These are phyloP conservation scores for Leishmania lainsoni DNA, from an alignment of 208 protist species.

Conservation along the genomic window DNA sequence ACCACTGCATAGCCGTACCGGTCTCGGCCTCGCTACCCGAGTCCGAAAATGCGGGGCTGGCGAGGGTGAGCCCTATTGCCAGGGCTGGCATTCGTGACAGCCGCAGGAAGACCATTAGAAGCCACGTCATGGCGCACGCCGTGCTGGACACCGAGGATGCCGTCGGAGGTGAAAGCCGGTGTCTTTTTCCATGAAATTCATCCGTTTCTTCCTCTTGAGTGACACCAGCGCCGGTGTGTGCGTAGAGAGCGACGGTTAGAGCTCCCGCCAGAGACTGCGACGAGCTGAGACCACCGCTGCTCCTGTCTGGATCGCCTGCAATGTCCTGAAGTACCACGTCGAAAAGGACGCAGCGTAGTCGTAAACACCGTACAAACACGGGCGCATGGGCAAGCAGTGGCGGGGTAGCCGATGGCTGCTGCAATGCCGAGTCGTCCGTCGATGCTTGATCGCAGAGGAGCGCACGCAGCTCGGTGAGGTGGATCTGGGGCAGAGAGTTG, in stretches of 20 bases:
- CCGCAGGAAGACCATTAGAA: neutral
- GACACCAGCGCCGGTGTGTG: neutral
- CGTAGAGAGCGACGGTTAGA: neutral
- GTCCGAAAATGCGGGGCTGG: neutral
- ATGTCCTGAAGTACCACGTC: neutral
- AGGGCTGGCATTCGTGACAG: neutral
- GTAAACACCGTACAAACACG: conserved; percentile 5
- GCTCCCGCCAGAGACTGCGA: neutral
- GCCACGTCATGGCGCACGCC: neutral
- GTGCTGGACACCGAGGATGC: neutral
- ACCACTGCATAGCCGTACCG: neutral
- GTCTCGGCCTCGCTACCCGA: neutral
- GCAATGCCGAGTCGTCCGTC: neutral
- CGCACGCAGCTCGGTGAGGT: neutral
- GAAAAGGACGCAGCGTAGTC: neutral
- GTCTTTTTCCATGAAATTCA: neutral
- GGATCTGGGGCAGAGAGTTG: neutral
- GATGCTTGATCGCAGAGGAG: neutral
- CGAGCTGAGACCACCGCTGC: neutral
- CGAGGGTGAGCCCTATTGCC: neutral
- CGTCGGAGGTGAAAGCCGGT: neutral
- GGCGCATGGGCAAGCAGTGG: neutral
- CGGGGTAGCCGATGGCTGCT: neutral
- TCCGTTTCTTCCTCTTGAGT: neutral
- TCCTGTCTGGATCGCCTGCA: neutral